A percentile compares a stretch with the other conserved stretches of the same genome.
phyloP scores from a whole-genome alignment of 306 rosid species.

The Begonia fuchsioides region DNA sequence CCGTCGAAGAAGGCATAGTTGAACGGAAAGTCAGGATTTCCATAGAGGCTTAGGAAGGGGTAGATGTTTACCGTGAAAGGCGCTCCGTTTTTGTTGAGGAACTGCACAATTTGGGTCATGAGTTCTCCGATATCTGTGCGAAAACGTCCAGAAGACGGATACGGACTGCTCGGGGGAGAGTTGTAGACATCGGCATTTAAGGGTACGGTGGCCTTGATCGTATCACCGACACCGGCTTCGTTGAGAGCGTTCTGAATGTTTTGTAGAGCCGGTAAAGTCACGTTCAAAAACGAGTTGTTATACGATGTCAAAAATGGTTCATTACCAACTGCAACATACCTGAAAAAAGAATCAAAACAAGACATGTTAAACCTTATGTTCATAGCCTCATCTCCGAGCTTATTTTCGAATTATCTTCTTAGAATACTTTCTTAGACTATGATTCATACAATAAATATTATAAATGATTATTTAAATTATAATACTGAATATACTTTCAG shows the following conservation, averaged over 20 bases:
- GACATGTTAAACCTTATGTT: background rate
- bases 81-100: slow-evolving; percentile 50
- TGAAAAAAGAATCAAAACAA: slow-evolving; percentile 16
- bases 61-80: slow-evolving; percentile 90
- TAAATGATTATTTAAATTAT: too few species aligned
- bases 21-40: slow-evolving; percentile 67
- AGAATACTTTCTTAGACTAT: too few species aligned
- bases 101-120: slow-evolving; percentile 74
- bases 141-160: slow-evolving; percentile 82
- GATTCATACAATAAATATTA: too few species aligned
- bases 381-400: background rate
- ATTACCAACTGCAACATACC: slow-evolving; percentile 96
- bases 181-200: slow-evolving; percentile 82
- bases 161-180: slow-evolving; percentile 41
- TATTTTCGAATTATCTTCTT: too few species aligned
- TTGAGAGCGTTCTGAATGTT: slow-evolving; percentile 91
- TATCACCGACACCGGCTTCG: slow-evolving; percentile 63
- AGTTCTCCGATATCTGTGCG: slow-evolving; percentile 52
- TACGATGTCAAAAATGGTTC: slow-evolving; percentile 89
- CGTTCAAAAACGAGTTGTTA: slow-evolving; percentile 70
- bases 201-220: slow-evolving; percentile 83
- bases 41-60: slow-evolving; percentile 89
- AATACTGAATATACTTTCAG: too few species aligned
- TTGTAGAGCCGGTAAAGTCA: slow-evolving; percentile 79
- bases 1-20: slow-evolving; percentile 93